phyloP scores from a whole-genome alignment of 2,329 filamentous ascomycete species.

The Botrytis galanthina region DNA sequence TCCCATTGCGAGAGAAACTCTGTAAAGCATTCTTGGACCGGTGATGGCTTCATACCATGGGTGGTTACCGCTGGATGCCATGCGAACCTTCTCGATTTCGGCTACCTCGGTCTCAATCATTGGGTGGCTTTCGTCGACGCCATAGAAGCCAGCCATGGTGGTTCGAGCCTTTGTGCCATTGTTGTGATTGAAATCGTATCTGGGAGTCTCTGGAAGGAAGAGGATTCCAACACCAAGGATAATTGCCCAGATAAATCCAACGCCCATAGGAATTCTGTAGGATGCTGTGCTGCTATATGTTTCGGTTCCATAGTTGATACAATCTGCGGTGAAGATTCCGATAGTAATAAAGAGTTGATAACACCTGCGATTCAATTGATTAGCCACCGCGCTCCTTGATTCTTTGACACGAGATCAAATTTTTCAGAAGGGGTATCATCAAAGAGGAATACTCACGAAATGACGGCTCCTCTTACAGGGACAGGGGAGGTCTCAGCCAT shows the following conservation, averaged over 20 bases:
- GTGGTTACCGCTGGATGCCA: conserved; percentile 51
- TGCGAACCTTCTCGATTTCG: conserved; percentile 48
- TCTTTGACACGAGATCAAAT: not conserved
- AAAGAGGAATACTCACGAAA: conserved; percentile 43
- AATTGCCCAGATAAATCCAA: conserved; percentile 53
- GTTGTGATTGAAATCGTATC: conserved; percentile 52
- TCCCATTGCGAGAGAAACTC: conserved; percentile 60
- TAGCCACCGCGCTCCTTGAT: conserved; percentile 24
- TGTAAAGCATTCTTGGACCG: conserved; percentile 58
- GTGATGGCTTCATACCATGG: conserved; percentile 63
- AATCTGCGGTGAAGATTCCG: conserved; percentile 59
- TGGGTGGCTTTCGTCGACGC: conserved; percentile 45
- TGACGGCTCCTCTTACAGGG: conserved; percentile 61
- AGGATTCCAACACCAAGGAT: conserved; percentile 54
- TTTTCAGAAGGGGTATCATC: not conserved
- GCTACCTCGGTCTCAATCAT: conserved; percentile 51
- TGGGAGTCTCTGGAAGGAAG: conserved; percentile 55
- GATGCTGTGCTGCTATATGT: conserved; percentile 43
- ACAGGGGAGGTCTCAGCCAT: conserved; percentile 62
- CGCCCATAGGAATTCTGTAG: conserved; percentile 62
- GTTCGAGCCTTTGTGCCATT: conserved; percentile 49
- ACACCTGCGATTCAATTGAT: conserved; percentile 41
- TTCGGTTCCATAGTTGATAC: conserved; percentile 52
- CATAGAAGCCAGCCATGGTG: conserved; percentile 53
- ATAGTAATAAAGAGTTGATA: conserved; percentile 74